phyloP scores from a whole-genome alignment of 768 basidiomycete species.

The Amanita polypyramis region DNA sequence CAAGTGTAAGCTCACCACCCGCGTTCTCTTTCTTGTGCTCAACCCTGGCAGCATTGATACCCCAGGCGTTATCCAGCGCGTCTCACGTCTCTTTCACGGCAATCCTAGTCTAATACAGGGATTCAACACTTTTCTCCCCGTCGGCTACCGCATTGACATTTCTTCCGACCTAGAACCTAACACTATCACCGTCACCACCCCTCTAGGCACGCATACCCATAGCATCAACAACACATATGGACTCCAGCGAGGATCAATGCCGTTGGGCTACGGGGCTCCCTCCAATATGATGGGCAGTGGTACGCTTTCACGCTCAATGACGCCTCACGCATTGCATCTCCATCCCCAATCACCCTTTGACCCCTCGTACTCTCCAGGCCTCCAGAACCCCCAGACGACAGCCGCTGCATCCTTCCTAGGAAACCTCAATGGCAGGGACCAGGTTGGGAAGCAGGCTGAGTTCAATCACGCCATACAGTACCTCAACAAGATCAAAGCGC shows the following conservation, averaged over 20 bases:
- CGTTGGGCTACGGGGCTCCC: constrained; percentile 19
- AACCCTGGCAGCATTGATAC: constrained; percentile 74
- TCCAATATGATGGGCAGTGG: constrained; percentile 23
- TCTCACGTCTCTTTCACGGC: constrained; percentile 86
- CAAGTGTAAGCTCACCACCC: constrained; percentile 53
- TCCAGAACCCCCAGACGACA: constrained; percentile 36
- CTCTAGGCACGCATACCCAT: constrained; percentile 62
- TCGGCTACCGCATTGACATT: constrained; percentile 89
- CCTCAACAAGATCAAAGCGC: constrained; percentile 96
- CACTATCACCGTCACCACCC: constrained; percentile 76
- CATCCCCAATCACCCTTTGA: constrained; percentile 27
- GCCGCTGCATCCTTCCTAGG: constrained; percentile 61
- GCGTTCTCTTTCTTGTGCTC: constrained; percentile 11
- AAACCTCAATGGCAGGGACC: constrained; percentile 40
- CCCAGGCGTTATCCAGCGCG: constrained; percentile 92
- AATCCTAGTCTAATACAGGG: constrained; percentile 89
- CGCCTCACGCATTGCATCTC: constrained; percentile 36
- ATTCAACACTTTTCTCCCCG: constrained; percentile 95
- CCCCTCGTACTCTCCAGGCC: constrained; percentile 34
- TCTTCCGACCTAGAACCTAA: constrained; percentile 60
- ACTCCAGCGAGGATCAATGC: constrained; percentile 12
- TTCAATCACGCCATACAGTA: constrained; percentile 95
- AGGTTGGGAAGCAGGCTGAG: constrained; percentile 50
- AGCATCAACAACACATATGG: constrained; percentile 34
- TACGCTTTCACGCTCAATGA: constrained; percentile 42